Conservation (phyloP, 306 rosid species). For the Casuarina cunninghamiana region DNA sequence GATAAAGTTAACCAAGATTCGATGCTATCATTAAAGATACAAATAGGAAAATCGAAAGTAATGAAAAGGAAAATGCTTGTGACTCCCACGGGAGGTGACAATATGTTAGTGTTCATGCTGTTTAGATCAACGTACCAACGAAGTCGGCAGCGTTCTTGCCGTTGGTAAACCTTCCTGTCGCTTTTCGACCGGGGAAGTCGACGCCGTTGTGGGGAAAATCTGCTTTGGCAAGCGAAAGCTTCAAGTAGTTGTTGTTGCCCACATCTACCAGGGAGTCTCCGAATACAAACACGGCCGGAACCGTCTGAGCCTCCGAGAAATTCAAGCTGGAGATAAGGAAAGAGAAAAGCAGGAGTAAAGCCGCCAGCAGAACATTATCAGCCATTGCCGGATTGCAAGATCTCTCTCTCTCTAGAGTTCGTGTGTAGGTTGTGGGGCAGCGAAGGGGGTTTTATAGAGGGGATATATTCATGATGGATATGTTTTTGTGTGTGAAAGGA, state of each 20-base stretch:
- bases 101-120: not conserved
- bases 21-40: too few species aligned
- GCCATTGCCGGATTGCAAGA: not conserved
- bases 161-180: constrained; percentile 48
- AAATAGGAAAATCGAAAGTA: too few species aligned
- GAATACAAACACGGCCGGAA: constrained; percentile 65
- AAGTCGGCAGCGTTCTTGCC: constrained; percentile 54
- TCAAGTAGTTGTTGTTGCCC: constrained; percentile 72
- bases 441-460: constrained; percentile 23
- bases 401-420: not conserved
- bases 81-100: not conserved
- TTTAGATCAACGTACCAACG: constrained; percentile 29
- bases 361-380: not conserved
- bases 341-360: constrained; percentile 17
- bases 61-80: too few species aligned
- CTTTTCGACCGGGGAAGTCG: constrained; percentile 37
- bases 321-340: constrained; percentile 18
- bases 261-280: constrained; percentile 85
- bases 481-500: constrained; percentile 35
- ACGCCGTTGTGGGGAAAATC: constrained; percentile 44
- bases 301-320: constrained; percentile 43
- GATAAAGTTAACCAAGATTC: not conserved
- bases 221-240: constrained; percentile 49
- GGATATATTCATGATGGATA: not conserved
- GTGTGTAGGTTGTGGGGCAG: constrained; percentile 9